Conservation (phyloP, 169 alveolate genomes). For the Neospora caninum region DNA sequence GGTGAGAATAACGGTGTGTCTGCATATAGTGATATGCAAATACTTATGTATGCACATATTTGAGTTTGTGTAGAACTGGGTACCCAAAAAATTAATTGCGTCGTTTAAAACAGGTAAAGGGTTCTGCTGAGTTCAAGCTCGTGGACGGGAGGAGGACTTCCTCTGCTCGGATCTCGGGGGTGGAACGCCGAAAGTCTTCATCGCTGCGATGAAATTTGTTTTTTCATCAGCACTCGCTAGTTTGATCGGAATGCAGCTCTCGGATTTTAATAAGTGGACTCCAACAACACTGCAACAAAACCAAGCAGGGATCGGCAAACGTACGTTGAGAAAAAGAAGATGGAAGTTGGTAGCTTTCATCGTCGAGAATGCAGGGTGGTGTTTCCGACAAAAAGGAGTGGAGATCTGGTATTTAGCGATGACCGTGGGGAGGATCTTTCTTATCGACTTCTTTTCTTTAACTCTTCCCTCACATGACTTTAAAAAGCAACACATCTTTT, state of each 20-base stretch:
- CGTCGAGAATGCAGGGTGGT: too few species aligned
- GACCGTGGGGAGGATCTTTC: too few species aligned
- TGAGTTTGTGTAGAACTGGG: too few species aligned
- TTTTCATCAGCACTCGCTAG: background rate
- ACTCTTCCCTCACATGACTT: too few species aligned
- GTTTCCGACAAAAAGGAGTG: too few species aligned
- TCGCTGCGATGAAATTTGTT: slow-evolving; percentile 12
- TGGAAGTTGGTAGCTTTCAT: too few species aligned
- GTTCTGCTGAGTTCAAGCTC: background rate
- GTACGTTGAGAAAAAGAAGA: too few species aligned
- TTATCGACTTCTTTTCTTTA: too few species aligned
- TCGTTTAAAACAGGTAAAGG: too few species aligned
- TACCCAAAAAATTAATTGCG: too few species aligned
- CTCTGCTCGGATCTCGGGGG: slow-evolving; percentile 6
- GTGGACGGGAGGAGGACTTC: background rate
- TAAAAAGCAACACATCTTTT: too few species aligned
- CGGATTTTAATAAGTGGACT: background rate
- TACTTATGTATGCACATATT: background rate
- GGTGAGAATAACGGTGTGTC: background rate
- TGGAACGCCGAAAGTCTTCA: slow-evolving; percentile 7
- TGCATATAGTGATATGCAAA: background rate
- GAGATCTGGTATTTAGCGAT: too few species aligned
- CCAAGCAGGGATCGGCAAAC: background rate
- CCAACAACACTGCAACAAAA: background rate
- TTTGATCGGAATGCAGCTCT: slow-evolving; percentile 44